Percentiles rank a stretch among this genome's conserved stretches.
phyloP scores from a whole-genome alignment of 805 yeast genomes.

The Candida sakaeoensis region DNA sequence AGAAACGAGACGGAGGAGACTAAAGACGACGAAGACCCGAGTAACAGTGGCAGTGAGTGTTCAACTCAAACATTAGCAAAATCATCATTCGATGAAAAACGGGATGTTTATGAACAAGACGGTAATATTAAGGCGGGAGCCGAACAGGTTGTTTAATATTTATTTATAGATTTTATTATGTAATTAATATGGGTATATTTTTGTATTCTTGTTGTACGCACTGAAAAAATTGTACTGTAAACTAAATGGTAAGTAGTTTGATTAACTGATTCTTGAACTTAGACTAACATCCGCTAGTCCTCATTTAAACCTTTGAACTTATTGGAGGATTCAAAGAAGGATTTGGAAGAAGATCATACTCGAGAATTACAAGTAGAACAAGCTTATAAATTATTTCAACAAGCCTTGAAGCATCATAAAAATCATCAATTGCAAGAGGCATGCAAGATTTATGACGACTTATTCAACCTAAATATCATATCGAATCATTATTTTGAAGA shows the following conservation, averaged over 20 bases:
- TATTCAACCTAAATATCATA: constrained; percentile 70
- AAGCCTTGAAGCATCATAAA: constrained; percentile 64
- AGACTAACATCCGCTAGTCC: constrained; percentile 36
- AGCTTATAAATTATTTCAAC: constrained; percentile 71
- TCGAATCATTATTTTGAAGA: constrained; percentile 40
- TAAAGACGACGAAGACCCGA: neutral
- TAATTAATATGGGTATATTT: neutral
- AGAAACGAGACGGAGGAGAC: constrained; percentile 25
- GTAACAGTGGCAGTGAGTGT: neutral
- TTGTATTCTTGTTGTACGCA: too few species aligned
- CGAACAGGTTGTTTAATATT: neutral
- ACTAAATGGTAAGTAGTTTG: neutral
- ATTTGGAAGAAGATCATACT: constrained; percentile 76
- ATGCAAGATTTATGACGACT: constrained; percentile 48
- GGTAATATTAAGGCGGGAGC: neutral
- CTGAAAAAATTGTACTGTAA: neutral
- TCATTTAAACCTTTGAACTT: constrained; percentile 77
- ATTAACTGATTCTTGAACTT: neutral
- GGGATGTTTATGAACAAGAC: neutral
- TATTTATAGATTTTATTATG: neutral
- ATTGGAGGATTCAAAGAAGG: constrained; percentile 64
- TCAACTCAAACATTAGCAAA: neutral
- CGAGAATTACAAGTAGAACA: constrained; percentile 88
- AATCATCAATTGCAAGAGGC: constrained; percentile 47
- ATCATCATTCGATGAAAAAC: neutral